phyloP scores from a whole-genome alignment of 768 basidiomycete genomes.

The Pisolithus albus region DNA sequence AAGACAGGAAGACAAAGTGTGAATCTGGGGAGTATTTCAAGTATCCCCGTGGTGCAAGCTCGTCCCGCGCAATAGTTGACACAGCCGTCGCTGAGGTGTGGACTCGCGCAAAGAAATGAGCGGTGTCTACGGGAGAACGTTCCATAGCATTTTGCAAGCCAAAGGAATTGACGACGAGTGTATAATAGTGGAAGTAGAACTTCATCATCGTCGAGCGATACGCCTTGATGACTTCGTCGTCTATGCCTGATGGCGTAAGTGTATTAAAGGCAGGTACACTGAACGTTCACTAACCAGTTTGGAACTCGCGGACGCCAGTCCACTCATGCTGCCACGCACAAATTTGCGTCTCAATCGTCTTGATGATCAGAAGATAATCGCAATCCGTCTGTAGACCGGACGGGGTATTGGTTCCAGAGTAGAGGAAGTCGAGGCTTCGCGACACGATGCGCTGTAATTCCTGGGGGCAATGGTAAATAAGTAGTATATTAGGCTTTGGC shows the following conservation, averaged over 20 bases:
- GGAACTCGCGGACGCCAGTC: slow-evolving; percentile 20
- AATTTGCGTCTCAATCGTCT: slow-evolving; percentile 78
- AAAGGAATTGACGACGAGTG: slow-evolving; percentile 90
- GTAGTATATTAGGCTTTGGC: neutral
- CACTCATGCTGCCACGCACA: slow-evolving; percentile 54
- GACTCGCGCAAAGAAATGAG: slow-evolving; percentile 78
- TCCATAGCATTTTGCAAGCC: slow-evolving; percentile 96
- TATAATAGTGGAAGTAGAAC: slow-evolving; percentile 82
- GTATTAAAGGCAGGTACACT: neutral
- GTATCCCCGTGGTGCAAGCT: slow-evolving; percentile 68
- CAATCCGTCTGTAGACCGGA: slow-evolving; percentile 80
- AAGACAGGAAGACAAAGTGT: slow-evolving; percentile 86
- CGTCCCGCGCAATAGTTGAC: slow-evolving; percentile 68
- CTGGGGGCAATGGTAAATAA: slow-evolving; percentile 27
- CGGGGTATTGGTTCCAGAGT: slow-evolving; percentile 69
- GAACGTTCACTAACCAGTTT: neutral
- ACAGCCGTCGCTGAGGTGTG: slow-evolving; percentile 66
- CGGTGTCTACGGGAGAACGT: slow-evolving; percentile 60
- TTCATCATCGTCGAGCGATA: slow-evolving; percentile 31
- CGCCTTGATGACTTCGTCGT: slow-evolving; percentile 21
- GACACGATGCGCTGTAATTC: slow-evolving; percentile 87
- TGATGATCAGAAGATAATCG: slow-evolving; percentile 80
- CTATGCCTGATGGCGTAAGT: slow-evolving; percentile 7
- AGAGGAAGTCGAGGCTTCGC: slow-evolving; percentile 83
- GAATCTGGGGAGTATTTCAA: slow-evolving; percentile 85